A percentile compares a stretch with the other conserved stretches of the same genome.
Conservation (phyloP, 176 grass and related monocot genomes). For the Triticum monococcum region DNA sequence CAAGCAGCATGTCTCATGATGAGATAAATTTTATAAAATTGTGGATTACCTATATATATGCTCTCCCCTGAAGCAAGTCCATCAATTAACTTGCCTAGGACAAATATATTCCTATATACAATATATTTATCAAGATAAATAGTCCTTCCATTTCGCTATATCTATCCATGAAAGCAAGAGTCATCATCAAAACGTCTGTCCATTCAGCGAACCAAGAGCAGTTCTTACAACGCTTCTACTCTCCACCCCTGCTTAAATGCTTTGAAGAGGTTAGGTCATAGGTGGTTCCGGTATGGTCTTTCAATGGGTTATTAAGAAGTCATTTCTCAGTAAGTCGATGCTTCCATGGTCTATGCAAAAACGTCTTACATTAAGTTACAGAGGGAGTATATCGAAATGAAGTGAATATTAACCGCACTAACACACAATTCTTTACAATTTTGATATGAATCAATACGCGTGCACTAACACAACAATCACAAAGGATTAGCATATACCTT, state of each 20-base stretch:
- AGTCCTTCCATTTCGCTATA: background rate
- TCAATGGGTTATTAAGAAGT: background rate
- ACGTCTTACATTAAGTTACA: too few relatives aligned
- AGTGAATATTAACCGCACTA: background rate
- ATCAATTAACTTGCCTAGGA: background rate
- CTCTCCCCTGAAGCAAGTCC: background rate
- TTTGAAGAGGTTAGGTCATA: background rate
- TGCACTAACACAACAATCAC: background rate
- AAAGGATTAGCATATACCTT: slow-evolving; percentile 58
- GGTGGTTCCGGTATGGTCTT: background rate
- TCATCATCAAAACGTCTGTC: background rate
- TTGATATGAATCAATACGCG: background rate
- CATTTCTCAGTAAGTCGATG: background rate
- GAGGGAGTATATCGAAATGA: background rate
- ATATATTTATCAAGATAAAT: background rate
- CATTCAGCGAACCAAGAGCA: background rate
- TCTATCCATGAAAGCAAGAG: background rate
- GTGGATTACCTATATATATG: background rate
- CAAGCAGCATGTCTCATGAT: background rate
- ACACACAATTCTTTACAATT: background rate
- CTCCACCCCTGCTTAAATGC: background rate
- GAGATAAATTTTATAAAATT: background rate
- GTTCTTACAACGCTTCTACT: background rate
- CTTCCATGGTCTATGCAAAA: background rate
- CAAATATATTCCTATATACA: background rate